Base-by-base conservation (phyloP, 2,329 filamentous ascomycete genomes). In the Chaetomiaceae sp. region DNA sequence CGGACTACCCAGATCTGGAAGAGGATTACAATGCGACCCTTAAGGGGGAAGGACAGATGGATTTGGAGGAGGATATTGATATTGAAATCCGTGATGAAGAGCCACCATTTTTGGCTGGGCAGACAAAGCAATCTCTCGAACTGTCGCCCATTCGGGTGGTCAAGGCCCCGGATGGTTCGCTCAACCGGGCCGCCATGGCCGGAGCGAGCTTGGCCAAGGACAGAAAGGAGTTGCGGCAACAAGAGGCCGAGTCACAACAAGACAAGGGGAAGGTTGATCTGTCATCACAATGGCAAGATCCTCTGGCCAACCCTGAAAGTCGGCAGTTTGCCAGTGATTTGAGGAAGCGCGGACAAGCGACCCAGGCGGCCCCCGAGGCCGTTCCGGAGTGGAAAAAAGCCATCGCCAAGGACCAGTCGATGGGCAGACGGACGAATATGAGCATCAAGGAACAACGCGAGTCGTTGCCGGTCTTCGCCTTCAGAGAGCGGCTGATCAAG, bases 21-120 rank as follows among this genome's bases (percentile, higher is more conserved):
- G 88, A 96, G 56, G 90, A 97, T 47, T 95, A 95, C 63, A 84
- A 95, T 52, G 85, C 87, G 14, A 90, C 88, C 0, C 71, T 96
- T 20, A 85, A 84, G 20, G 91, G 89, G 14, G 88, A 95, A 55
- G 87, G 84, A 14, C 84, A 87, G 43, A 83, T 97, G 65, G 89
- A 96, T 62, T 76, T 97, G 53, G 93, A 98, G 63, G 88, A 96
- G 65, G 93, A 98, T 61, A 81, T 98, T 4, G 93, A 98, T 59
- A 98, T 98, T 53, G 93, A 98, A 65, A 87, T 98, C 24, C 80
- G 84, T 56, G 93, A 98, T 52, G 93, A 98, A 58, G 93, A 98
- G 60, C 94, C 93, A 0, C 93, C 93, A 0, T 98, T 98, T 72
- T 68, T 98, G 52, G 86, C 88, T 14, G 93, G 93, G 4, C 94